These are phyloP conservation scores for Thermochaetoides thermophila DNA, from an alignment of 495 filamentous ascomycete species.

Conservation along the genomic window DNA sequence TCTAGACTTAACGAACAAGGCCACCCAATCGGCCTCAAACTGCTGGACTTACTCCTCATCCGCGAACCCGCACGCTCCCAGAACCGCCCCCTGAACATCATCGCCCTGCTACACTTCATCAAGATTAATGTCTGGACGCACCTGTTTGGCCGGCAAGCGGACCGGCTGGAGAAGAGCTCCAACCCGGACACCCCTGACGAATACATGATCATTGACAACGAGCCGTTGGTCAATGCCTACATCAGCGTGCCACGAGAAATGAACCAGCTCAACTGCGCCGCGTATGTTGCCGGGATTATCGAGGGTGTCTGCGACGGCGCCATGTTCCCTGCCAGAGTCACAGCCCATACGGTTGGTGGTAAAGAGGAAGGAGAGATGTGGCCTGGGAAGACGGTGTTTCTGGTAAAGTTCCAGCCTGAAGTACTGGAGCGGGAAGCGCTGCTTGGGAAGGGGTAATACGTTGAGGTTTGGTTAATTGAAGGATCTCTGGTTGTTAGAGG, in stretches of 20 bases:
- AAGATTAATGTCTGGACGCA: constrained; percentile 80
- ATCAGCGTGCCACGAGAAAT: constrained; percentile 88
- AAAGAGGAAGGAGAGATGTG: constrained; percentile 71
- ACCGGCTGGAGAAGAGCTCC: constrained; percentile 80
- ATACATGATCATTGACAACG: constrained; percentile 98
- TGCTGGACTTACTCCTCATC: constrained; percentile 88
- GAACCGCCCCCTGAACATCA: constrained; percentile 70
- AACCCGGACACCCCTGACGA: constrained; percentile 69
- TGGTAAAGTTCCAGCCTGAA: constrained; percentile 76
- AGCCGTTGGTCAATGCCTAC: constrained; percentile 86
- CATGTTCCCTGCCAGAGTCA: constrained; percentile 76
- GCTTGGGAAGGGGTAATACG: constrained; percentile 27
- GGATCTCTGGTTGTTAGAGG: too few relatives aligned
- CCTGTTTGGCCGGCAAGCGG: constrained; percentile 79
- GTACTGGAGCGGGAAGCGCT: constrained; percentile 82
- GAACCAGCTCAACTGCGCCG: constrained; percentile 90
- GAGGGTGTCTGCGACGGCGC: constrained; percentile 91
- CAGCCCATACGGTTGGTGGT: constrained; percentile 70
- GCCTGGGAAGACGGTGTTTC: constrained; percentile 88
- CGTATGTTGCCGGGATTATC: constrained; percentile 86
- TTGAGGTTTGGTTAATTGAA: too few relatives aligned
- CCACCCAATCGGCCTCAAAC: constrained; percentile 83
- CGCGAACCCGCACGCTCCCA: constrained; percentile 52
- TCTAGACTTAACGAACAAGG: constrained; percentile 80
- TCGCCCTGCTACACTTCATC: constrained; percentile 88